Evolutionary conservation across 1,139 yeast species (phyloP), one percentile per base, ranked within the genome.

Genomic region (Maudiozyma humilis): DNA sequence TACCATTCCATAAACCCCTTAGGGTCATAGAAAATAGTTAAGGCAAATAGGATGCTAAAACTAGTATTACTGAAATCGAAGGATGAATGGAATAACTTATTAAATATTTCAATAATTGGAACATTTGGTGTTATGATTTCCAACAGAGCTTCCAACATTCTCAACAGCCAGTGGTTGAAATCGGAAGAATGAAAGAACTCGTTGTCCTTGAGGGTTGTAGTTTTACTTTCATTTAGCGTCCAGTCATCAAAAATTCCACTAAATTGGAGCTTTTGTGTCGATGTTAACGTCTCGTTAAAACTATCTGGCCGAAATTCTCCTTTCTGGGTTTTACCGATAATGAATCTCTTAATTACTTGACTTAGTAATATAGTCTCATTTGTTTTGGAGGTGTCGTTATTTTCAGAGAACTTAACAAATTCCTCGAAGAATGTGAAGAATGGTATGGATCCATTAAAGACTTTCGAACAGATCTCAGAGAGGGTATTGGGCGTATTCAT

Each of bases 11-110:
- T 20, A 2, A 44, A 44, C 13, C 33, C 41, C 18, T 43, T 51
- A 3, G 49, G 46, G 41, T 54, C 52, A 18, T 45, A 38, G 15
- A 44, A 44, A n/a, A 52, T 20, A 1, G 46, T 27, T 13, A 50
- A 23, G 25, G 40, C 38, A 29, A 53, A 47, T 8, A 53, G 38
- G 12, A 38, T 32, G 4, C 51, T 44, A 13, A 51, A 16, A 3
- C 43, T 29, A 1, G 10, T 32, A 15, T 47, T 47, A 4, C 48
- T 34, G 38, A 51, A 52, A 2, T 32, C n/a, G 6, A 23, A 2
- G 7, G 54, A 51, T 6, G 34, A 33, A 23, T 29, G 27, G 17
- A 47, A 44, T 7, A 50, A 40, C 7, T 42, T 36, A 8, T 43
- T 36, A 27, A 54, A 50, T 5, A 50, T 27, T 2, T 19, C 20